A percentile compares a stretch with the other conserved stretches of the same genome.
Conservation (phyloP, 2,329 filamentous ascomycete genomes). For the Ophiocordyceps camponoti-rufipedis region DNA sequence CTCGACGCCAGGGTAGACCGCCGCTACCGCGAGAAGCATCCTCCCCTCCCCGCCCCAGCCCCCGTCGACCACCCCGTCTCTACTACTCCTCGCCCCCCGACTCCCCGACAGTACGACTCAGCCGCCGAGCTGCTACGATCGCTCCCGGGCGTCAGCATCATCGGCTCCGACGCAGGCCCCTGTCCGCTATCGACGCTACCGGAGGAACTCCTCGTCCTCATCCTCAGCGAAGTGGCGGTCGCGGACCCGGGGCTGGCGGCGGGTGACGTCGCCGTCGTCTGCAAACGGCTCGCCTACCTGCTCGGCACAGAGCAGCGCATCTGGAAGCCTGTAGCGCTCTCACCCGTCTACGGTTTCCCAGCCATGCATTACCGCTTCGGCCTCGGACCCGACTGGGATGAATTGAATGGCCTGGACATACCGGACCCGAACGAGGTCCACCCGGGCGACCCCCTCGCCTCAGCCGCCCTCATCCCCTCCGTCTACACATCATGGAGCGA, state of each 20-base stretch:
- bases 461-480: slow-evolving; percentile 18
- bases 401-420: background rate
- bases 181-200: slow-evolving; percentile 66
- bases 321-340: slow-evolving; percentile 63
- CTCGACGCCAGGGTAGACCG: slow-evolving; percentile 74
- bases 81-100: too few relatives aligned
- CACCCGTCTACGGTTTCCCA: slow-evolving; percentile 55
- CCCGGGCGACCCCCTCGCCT: slow-evolving; percentile 15
- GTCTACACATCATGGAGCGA: slow-evolving; percentile 36
- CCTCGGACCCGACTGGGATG: slow-evolving; percentile 34
- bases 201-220: slow-evolving; percentile 67
- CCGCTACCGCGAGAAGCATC: slow-evolving; percentile 81
- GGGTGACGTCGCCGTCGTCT: slow-evolving; percentile 54
- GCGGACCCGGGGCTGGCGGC: slow-evolving; percentile 60
- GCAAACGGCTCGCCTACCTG: slow-evolving; percentile 73
- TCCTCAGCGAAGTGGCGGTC: slow-evolving; percentile 54
- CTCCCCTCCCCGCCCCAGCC: background rate
- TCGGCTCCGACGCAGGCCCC: slow-evolving; percentile 55
- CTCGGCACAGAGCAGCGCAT: slow-evolving; percentile 69
- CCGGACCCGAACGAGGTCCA: slow-evolving; percentile 4
- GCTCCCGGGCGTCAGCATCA: slow-evolving; percentile 20
- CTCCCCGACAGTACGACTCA: slow-evolving; percentile 27
- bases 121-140: slow-evolving; percentile 29
- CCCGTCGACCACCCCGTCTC: too few relatives aligned
- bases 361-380: slow-evolving; percentile 71